Percentiles rank a stretch among this genome's conserved stretches.
Conservation (phyloP, 441 rosid genomes). For the Macaranga tanarius region DNA sequence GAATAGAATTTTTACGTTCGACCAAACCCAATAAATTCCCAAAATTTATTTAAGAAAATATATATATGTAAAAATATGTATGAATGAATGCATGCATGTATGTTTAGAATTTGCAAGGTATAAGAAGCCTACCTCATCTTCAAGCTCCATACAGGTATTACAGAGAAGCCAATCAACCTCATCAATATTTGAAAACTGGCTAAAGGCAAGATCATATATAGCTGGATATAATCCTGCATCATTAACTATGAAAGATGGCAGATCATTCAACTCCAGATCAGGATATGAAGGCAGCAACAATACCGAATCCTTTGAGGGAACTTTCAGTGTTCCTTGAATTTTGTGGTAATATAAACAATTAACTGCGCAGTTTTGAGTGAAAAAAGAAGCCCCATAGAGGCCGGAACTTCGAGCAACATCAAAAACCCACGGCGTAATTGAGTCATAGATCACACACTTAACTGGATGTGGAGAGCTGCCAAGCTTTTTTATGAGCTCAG, state of each 20-base stretch:
- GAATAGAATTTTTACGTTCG: too few relatives aligned
- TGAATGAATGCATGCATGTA: too few relatives aligned
- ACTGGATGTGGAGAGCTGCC: not conserved
- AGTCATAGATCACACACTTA: slow-evolving; percentile 44
- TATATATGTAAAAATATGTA: too few relatives aligned
- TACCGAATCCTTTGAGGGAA: slow-evolving; percentile 22
- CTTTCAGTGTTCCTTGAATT: slow-evolving; percentile 36
- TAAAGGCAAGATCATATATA: slow-evolving; percentile 16
- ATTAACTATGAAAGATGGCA: slow-evolving; percentile 37
- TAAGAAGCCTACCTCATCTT: slow-evolving; percentile 28
- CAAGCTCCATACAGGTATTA: slow-evolving; percentile 48
- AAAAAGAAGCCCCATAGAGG: slow-evolving; percentile 17
- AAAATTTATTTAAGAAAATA: too few relatives aligned
- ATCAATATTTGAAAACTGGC: slow-evolving; percentile 39
- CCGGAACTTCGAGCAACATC: slow-evolving; percentile 40
- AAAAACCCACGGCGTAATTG: slow-evolving; percentile 38
- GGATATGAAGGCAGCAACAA: slow-evolving; percentile 40
- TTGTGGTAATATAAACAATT: slow-evolving; percentile 41
- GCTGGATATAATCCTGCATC: slow-evolving; percentile 34
- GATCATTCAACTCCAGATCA: slow-evolving; percentile 31
- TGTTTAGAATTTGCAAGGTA: not conserved
- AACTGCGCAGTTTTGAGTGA: slow-evolving; percentile 49
- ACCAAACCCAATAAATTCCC: too few relatives aligned
- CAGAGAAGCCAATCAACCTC: slow-evolving; percentile 44
- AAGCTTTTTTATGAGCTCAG: slow-evolving; percentile 32